Evolutionary conservation across 306 rosid genomes (phyloP).

Genomic region (Delonix regia): DNA sequence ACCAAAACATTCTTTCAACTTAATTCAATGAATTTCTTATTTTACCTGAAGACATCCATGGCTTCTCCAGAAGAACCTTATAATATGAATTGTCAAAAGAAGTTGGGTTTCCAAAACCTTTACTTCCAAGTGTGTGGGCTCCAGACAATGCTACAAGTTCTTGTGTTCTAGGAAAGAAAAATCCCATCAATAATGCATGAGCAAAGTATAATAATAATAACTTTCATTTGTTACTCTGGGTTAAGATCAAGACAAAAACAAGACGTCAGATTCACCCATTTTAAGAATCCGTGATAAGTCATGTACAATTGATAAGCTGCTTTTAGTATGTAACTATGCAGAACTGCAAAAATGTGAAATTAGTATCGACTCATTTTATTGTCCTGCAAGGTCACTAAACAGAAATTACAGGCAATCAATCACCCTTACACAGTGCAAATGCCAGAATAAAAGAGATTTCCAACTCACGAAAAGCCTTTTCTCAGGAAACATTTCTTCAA

Average conservation of each 20-base stretch:
- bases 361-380: conserved; percentile 9
- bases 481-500: conserved; percentile 73
- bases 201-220: conserved; percentile 13
- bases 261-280: conserved; percentile 17
- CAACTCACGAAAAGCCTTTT: conserved; percentile 90
- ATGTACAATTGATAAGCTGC: conserved; percentile 7
- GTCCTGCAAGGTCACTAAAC: neutral
- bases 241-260: conserved; percentile 8
- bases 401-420: conserved; percentile 22
- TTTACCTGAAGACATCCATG: conserved; percentile 73
- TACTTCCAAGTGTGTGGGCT: conserved; percentile 93
- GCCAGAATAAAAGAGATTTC: conserved; percentile 37
- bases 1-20: conserved; percentile 6
- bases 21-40: conserved; percentile 20
- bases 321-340: conserved; percentile 21
- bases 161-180: conserved; percentile 66
- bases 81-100: conserved; percentile 90
- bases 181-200: conserved; percentile 19
- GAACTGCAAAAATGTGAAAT: conserved; percentile 8
- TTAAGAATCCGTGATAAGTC: conserved; percentile 5
- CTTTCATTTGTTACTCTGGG: conserved; percentile 20
- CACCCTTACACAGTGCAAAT: conserved; percentile 21
- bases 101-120: conserved; percentile 86
- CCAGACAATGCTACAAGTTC: conserved; percentile 95
- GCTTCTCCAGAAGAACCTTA: conserved; percentile 83